These are phyloP conservation scores for Nannochloris sp. DNA, from an alignment of 139 green algal species.

Conservation along the genomic window DNA sequence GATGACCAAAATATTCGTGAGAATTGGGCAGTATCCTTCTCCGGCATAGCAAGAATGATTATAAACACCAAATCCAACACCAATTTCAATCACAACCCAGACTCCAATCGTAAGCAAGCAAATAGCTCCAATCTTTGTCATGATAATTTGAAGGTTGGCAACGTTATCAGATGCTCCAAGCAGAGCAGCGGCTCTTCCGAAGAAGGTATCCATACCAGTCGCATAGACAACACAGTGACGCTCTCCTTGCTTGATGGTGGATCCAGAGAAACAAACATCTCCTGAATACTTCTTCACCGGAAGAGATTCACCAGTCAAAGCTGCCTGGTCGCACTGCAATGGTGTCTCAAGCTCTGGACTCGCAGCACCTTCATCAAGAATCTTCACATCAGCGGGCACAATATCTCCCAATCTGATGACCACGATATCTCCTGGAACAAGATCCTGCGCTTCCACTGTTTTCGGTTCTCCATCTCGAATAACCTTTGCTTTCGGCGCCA, in stretches of 20 bases:
- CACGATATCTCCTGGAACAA: conserved; percentile 76
- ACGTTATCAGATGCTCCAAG: conserved; percentile 64
- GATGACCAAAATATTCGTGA: conserved; percentile 83
- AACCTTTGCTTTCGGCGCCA: conserved; percentile 61
- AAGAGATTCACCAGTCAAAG: conserved; percentile 79
- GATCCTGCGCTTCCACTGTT: conserved; percentile 41
- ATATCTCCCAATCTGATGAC: conserved; percentile 70
- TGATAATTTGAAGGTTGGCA: conserved; percentile 77
- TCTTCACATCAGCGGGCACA: conserved; percentile 78
- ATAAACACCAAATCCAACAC: conserved; percentile 66
- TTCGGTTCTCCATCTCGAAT: conserved; percentile 42
- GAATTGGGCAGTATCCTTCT: conserved; percentile 56
- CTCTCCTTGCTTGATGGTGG: conserved; percentile 82
- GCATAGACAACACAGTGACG: conserved; percentile 66
- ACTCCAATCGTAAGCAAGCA: conserved; percentile 74
- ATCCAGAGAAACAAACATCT: conserved; percentile 68
- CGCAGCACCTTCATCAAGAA: conserved; percentile 43
- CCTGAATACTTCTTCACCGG: conserved; percentile 74
- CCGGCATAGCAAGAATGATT: conserved; percentile 47
- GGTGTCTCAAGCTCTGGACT: conserved; percentile 41
- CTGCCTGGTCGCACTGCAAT: conserved; percentile 75
- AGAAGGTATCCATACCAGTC: conserved; percentile 82
- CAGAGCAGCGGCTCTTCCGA: conserved; percentile 72
- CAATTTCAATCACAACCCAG: conserved; percentile 64
- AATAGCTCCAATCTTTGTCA: conserved; percentile 70